Evolutionary conservation across 23 red algal genomes (phyloP).

Genomic region (Rhodosorus marinus): DNA sequence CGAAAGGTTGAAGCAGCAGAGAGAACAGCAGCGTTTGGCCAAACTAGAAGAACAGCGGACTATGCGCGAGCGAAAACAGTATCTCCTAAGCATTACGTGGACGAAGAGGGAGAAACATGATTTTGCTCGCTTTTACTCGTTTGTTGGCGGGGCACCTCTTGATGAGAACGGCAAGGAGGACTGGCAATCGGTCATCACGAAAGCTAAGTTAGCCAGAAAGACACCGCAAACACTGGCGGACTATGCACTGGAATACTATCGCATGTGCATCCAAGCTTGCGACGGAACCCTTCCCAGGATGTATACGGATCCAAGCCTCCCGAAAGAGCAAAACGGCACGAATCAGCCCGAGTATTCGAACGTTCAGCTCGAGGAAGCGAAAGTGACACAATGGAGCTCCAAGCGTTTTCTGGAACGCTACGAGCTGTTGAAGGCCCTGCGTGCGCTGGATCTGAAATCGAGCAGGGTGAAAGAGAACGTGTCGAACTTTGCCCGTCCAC

Average conservation of each 20-base stretch:
- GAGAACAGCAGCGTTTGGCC: background rate
- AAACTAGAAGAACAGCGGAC: slow-evolving; percentile 3
- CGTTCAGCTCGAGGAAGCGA: slow-evolving; percentile 15
- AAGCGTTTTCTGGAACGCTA: slow-evolving; percentile 5
- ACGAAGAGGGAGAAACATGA: slow-evolving; percentile 36
- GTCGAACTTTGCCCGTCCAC: too few species aligned
- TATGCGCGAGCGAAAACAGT: slow-evolving; percentile 7
- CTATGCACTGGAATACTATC: slow-evolving; percentile 6
- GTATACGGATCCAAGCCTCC: background rate
- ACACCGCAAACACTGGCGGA: slow-evolving; percentile 5
- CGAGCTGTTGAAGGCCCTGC: slow-evolving; percentile 1
- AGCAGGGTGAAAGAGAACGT: too few species aligned
- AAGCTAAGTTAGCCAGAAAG: slow-evolving; percentile 15
- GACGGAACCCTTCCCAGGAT: slow-evolving; percentile 8
- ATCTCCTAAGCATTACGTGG: slow-evolving; percentile 6
- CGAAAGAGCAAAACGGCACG: background rate
- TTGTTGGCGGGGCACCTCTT: slow-evolving; percentile 12
- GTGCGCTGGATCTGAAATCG: too few species aligned
- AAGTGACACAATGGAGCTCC: slow-evolving; percentile 6
- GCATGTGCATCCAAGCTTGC: slow-evolving; percentile 12
- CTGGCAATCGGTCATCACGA: slow-evolving; percentile 1
- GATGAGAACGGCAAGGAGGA: slow-evolving; percentile 2
- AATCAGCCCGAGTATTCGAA: slow-evolving; percentile 1
- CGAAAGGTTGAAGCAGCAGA: slow-evolving; percentile 14
- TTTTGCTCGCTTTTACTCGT: slow-evolving; percentile 26